These are phyloP conservation scores for Fistulinella prunicolor DNA, from an alignment of 768 basidiomycete species.

Conservation along the genomic window DNA sequence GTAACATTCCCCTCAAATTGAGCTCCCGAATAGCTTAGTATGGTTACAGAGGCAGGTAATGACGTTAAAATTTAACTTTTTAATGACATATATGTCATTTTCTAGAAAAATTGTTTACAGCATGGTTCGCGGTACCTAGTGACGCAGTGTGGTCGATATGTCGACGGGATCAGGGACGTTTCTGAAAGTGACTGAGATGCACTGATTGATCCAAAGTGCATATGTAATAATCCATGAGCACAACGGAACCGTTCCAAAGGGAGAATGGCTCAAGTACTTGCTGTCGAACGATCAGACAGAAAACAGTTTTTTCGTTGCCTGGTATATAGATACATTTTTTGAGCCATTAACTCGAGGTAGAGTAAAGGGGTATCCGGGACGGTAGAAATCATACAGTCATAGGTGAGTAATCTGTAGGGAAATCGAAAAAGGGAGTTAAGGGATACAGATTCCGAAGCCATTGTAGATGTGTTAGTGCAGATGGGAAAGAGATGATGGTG, in stretches of 20 bases:
- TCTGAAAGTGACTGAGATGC: constrained; percentile 2
- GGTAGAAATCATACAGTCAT: constrained; percentile 22
- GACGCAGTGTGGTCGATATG: constrained; percentile 7
- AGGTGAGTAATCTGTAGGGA: constrained; percentile 12
- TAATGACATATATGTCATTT: constrained; percentile 1
- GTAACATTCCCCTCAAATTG: background rate
- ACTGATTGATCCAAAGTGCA: background rate
- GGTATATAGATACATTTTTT: constrained; percentile 30
- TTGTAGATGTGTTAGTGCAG: constrained; percentile 19
- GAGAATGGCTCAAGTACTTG: background rate
- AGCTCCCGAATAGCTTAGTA: background rate
- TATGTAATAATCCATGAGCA: background rate
- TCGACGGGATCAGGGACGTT: background rate
- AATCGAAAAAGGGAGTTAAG: constrained; percentile 12
- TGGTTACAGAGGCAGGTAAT: background rate
- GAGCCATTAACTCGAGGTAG: constrained; percentile 28
- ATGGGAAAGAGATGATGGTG: constrained; percentile 25
- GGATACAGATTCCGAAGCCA: constrained; percentile 29
- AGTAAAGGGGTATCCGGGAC: constrained; percentile 29
- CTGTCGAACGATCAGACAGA: background rate
- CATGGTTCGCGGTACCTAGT: constrained; percentile 2
- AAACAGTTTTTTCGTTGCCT: constrained; percentile 8
- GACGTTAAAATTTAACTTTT: constrained; percentile 1
- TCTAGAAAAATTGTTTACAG: background rate
- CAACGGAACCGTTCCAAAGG: background rate